Percentiles rank a stretch among this genome's conserved stretches.
These are phyloP conservation scores for Rhizopogon vinicolor DNA, from an alignment of 768 basidiomycete species.

Conservation along the genomic window DNA sequence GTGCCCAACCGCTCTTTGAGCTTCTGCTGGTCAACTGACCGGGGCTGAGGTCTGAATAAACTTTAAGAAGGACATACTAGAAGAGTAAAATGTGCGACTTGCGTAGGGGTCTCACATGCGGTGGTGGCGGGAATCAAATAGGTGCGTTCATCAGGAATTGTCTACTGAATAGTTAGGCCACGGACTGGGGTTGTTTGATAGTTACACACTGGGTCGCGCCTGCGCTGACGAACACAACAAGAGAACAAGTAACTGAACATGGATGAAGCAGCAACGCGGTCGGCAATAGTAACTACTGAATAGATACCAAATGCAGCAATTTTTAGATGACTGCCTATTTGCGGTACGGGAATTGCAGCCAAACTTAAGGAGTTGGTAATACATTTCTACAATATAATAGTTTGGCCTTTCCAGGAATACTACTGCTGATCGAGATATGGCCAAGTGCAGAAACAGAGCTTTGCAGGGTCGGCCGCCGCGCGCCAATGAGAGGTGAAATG, in stretches of 20 bases:
- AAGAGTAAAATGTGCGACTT: slow-evolving; percentile 3
- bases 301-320: slow-evolving; percentile 7
- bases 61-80: slow-evolving; percentile 1
- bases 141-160: slow-evolving; percentile 17
- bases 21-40: slow-evolving; percentile 42
- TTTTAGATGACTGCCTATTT: not conserved
- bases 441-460: not conserved
- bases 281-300: too few species aligned
- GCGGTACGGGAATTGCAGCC: not conserved
- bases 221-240: slow-evolving; percentile 24
- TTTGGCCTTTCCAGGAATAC: not conserved
- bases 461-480: not conserved
- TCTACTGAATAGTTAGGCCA: not conserved
- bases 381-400: too few species aligned
- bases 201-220: slow-evolving; percentile 14
- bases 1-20: slow-evolving; percentile 46
- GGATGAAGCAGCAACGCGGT: not conserved
- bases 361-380: not conserved
- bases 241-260: slow-evolving; percentile 25
- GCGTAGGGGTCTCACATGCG: slow-evolving; percentile 20
- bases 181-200: not conserved
- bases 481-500: not conserved
- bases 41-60: slow-evolving; percentile 19
- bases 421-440: not conserved
- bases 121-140: slow-evolving; percentile 24